Conservation (phyloP, 2,329 filamentous ascomycete genomes). For the Amylocarpus encephaloides region DNA sequence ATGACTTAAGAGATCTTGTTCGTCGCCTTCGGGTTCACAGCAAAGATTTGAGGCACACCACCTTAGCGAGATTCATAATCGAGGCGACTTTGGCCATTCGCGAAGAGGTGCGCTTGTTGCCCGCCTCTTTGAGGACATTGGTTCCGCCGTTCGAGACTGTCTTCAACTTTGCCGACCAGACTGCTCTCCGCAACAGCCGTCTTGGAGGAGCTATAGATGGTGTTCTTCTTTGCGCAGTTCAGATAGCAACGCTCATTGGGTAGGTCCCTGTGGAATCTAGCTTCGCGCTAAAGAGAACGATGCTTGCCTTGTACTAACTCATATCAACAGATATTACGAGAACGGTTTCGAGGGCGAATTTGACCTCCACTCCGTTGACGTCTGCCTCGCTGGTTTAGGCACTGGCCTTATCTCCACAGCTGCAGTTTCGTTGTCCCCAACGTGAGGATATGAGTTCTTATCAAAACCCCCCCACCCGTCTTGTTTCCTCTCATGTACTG, state of each 20-base stretch:
- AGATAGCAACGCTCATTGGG: constrained; percentile 41
- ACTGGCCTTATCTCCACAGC: constrained; percentile 39
- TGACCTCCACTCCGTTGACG: constrained; percentile 22
- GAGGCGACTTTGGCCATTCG: constrained; percentile 36
- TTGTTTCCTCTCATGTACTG: too few species aligned
- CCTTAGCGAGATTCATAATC: constrained; percentile 37
- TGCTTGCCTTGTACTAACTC: background rate
- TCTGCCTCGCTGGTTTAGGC: constrained; percentile 37
- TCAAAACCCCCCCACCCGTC: too few species aligned
- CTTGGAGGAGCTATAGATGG: constrained; percentile 41
- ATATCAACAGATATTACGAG: constrained; percentile 30
- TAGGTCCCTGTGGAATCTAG: constrained; percentile 32
- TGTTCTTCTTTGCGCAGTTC: constrained; percentile 35
- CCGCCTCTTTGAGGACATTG: constrained; percentile 24
- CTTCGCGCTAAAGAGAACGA: too few species aligned
- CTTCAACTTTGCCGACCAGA: constrained; percentile 31
- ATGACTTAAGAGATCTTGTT: constrained; percentile 37
- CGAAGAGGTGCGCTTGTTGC: constrained; percentile 34
- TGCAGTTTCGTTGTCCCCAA: constrained; percentile 37
- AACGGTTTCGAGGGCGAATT: constrained; percentile 18
- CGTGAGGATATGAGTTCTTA: too few species aligned
- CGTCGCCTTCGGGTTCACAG: constrained; percentile 36
- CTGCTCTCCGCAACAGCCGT: constrained; percentile 35
- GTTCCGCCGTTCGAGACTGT: constrained; percentile 36
- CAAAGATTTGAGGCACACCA: constrained; percentile 34